Evolutionary conservation across 345 rosid species (phyloP), one percentile per base, ranked within the genome.

Genomic region (Nasturtium officinale): DNA sequence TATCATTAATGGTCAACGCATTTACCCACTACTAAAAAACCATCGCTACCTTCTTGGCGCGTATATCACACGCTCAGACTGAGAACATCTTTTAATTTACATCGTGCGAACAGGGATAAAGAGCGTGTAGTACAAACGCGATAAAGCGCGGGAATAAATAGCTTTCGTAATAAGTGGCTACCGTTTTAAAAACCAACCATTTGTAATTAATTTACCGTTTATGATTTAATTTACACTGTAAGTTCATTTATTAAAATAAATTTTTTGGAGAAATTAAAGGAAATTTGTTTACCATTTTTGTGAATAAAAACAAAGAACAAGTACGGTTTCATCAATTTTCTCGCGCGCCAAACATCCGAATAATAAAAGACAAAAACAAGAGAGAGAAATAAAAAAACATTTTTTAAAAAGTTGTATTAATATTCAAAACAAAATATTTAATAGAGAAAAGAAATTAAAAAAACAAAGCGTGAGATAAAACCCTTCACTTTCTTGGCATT

Each of bases 391-490:
- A 46, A 12, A 46, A 17, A 30, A 43, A 32, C 5, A 43, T 43
- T 25, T 9, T 16, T 9, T 58, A 26, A 29, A 29, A 5, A 11
- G 5, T 2, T 23, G 25, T 38, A 65, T 28, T 33, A 37, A 23
- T 25, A 30, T 45, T 45, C 7, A 45, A 33, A 63, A 10, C 0
- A 33, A 72, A 58, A 62, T 33, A 12, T 47, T 33, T 8, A n/a
- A n/a, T n/a, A n/a, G n/a, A 5, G 35, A 5, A 13, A 56, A 10
- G 32, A 6, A 21, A 20, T 9, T 26, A 48, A 30, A 40, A 69
- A 56, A 51, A 76, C 80, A 85, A 84, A 79, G 87, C 90, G 91
- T 86, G 90, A 82, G 61, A 69, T 29, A 64, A 85, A 90, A 80
- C 84, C 86, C 85, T 75, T 83, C 86, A 59, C 78, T 83, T 76